Percentiles rank a stretch among this genome's conserved stretches.
phyloP scores from a whole-genome alignment of 805 yeast species.

The Torulaspora maleeae region DNA sequence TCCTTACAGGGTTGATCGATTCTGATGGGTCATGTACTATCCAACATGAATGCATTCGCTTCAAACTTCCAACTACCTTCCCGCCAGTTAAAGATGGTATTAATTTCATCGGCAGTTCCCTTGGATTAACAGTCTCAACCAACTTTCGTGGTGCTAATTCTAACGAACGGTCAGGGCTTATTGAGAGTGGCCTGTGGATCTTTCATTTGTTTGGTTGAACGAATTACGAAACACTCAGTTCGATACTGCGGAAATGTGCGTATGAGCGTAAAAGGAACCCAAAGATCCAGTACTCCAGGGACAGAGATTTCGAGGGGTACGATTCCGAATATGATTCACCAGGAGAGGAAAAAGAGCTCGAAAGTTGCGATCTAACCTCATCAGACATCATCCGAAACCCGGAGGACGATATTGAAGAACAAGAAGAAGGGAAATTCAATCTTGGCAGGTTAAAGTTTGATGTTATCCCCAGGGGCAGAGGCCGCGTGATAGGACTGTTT shows the following conservation, averaged over 20 bases:
- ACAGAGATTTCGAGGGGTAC: background rate
- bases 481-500: background rate
- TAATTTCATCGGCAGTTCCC: constrained; percentile 3
- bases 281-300: background rate
- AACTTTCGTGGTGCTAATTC: constrained; percentile 2
- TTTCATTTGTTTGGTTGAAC: constrained; percentile 8
- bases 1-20: constrained; percentile 11
- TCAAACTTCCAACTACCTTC: constrained; percentile 2
- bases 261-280: constrained; percentile 12
- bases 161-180: background rate
- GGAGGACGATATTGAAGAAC: background rate
- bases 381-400: background rate
- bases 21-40: constrained; percentile 7
- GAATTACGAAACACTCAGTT: constrained; percentile 4
- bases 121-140: constrained; percentile 10
- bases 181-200: constrained; percentile 11
- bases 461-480: background rate
- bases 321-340: background rate
- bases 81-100: constrained; percentile 8
- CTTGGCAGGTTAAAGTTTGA: background rate
- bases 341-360: background rate
- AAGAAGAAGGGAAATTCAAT: background rate
- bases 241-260: constrained; percentile 9
- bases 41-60: constrained; percentile 1
- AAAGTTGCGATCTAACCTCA: background rate